These are phyloP conservation scores for Crassisporium funariophilum DNA, from an alignment of 768 basidiomycete genomes.

Conservation along the genomic window DNA sequence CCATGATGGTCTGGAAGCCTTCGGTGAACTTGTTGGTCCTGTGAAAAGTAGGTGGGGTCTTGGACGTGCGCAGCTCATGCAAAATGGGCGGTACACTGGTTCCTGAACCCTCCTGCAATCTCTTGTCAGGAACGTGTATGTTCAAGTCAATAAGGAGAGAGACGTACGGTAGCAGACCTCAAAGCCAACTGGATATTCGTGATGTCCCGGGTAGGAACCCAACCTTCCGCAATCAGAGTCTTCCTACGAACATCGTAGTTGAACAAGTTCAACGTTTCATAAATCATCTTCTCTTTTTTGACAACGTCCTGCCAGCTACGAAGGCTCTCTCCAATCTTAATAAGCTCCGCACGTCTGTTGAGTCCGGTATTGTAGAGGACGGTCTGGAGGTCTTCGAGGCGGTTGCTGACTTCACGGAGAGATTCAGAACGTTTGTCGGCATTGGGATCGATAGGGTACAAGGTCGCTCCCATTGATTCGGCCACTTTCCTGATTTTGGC, in stretches of 20 bases:
- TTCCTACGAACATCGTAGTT: slow-evolving; percentile 93
- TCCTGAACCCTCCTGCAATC: slow-evolving; percentile 78
- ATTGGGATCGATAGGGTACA: slow-evolving; percentile 96
- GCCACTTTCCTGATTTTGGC: slow-evolving; percentile 98
- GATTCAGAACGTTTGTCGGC: slow-evolving; percentile 90
- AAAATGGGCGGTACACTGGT: slow-evolving; percentile 91
- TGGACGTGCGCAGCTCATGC: slow-evolving; percentile 85
- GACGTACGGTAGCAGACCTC: slow-evolving; percentile 78
- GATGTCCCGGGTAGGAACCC: slow-evolving; percentile 95
- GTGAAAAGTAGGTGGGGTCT: slow-evolving; percentile 94
- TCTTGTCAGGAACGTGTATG: slow-evolving; percentile 2
- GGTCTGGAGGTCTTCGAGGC: slow-evolving; percentile 89
- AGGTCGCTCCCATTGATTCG: slow-evolving; percentile 97
- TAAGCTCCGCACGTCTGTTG: slow-evolving; percentile 80
- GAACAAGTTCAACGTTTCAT: slow-evolving; percentile 93
- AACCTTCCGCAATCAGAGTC: slow-evolving; percentile 95
- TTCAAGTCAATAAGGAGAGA: background rate
- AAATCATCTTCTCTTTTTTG: slow-evolving; percentile 93
- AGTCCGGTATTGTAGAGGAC: slow-evolving; percentile 88
- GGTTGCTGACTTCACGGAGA: slow-evolving; percentile 82
- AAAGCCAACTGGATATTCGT: slow-evolving; percentile 83
- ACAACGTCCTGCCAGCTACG: slow-evolving; percentile 94
- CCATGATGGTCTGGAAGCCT: slow-evolving; percentile 98
- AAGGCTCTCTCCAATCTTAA: slow-evolving; percentile 82
- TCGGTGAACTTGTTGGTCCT: slow-evolving; percentile 96